Conservation (phyloP, 345 rosid genomes). For the Garcia nutans region DNA sequence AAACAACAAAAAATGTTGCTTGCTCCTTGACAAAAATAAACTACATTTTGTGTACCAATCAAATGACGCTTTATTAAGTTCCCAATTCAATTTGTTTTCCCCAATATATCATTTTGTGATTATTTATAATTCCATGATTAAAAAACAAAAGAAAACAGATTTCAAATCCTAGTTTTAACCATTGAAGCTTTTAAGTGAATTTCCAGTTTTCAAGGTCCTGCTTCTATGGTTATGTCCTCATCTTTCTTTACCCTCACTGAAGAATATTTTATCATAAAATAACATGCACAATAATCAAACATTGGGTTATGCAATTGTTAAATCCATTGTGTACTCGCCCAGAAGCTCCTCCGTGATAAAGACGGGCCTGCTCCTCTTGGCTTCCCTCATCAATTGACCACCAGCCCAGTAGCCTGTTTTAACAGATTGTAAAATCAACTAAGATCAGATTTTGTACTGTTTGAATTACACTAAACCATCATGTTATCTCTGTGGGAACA, state of each 20-base stretch:
- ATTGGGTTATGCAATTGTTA: neutral
- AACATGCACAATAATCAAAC: neutral
- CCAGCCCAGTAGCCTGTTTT: conserved; percentile 87
- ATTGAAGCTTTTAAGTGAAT: neutral
- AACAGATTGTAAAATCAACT: conserved; percentile 20
- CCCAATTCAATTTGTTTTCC: neutral
- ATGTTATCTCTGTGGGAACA: neutral
- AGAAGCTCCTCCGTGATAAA: conserved; percentile 61
- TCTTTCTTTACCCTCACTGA: neutral
- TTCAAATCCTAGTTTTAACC: neutral
- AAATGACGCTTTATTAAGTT: neutral
- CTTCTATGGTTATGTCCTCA: neutral
- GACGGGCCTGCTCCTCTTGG: conserved; percentile 84
- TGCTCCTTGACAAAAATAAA: too few species aligned
- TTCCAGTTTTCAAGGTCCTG: conserved; percentile 6
- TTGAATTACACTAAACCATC: conserved; percentile 7
- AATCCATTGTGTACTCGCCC: conserved; percentile 49
- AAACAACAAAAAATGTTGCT: neutral
- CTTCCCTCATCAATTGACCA: conserved; percentile 99
- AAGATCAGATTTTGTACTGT: conserved; percentile 1
- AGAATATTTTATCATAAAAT: neutral
- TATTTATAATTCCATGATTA: neutral
- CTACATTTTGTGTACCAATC: too few species aligned
- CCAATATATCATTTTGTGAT: neutral
- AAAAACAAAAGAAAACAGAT: neutral